phyloP scores from a whole-genome alignment of 257 asterid genomes.

The Fraxinus americana region DNA sequence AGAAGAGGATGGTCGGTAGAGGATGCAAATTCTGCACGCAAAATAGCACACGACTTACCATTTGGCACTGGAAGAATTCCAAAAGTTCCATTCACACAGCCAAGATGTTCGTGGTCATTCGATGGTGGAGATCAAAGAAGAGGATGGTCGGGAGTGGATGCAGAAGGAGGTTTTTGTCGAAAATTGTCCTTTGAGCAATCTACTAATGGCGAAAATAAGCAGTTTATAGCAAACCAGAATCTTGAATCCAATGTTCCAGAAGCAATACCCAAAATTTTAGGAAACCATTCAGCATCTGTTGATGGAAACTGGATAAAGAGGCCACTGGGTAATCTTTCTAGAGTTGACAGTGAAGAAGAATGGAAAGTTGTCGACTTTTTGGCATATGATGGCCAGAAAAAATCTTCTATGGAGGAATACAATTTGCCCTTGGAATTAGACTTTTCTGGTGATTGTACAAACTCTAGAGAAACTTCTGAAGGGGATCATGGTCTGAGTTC shows the following conservation, averaged over 20 bases:
- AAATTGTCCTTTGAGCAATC: slow-evolving; percentile 36
- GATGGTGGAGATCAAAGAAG: slow-evolving; percentile 23
- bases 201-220: slow-evolving; percentile 16
- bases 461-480: slow-evolving; percentile 2
- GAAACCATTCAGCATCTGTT: not conserved
- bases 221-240: slow-evolving; percentile 15
- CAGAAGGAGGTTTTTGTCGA: slow-evolving; percentile 28
- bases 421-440: slow-evolving; percentile 15
- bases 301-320: slow-evolving; percentile 13
- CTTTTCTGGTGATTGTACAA: slow-evolving; percentile 3
- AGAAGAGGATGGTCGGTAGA: too few species aligned
- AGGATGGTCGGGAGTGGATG: slow-evolving; percentile 19
- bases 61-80: slow-evolving; percentile 31
- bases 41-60: slow-evolving; percentile 23
- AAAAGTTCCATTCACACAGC: slow-evolving; percentile 55
- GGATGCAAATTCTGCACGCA: not conserved
- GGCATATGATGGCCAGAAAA: slow-evolving; percentile 1
- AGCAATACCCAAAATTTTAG: slow-evolving; percentile 7
- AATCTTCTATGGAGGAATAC: slow-evolving; percentile 9
- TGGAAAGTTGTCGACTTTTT: slow-evolving; percentile 10
- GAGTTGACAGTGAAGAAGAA: slow-evolving; percentile 17
- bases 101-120: slow-evolving; percentile 25
- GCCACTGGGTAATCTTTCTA: slow-evolving; percentile 1
- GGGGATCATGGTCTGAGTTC: slow-evolving; percentile 15
- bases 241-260: slow-evolving; percentile 19